These are phyloP conservation scores for Fusarium cicatricum DNA, from an alignment of 2,329 filamentous ascomycete species.

Conservation along the genomic window DNA sequence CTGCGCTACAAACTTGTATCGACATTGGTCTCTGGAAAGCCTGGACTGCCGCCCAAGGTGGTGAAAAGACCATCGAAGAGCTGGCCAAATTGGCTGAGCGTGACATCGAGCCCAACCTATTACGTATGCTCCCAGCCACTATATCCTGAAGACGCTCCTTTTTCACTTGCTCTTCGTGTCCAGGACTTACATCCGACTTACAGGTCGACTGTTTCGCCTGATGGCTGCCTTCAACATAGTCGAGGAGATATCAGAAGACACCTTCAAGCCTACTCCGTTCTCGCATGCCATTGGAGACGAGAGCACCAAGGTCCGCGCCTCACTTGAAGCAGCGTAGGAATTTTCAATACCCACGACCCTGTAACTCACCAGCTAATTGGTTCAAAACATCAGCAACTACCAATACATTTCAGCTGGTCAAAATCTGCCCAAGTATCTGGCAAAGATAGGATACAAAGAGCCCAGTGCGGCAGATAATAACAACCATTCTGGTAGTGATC, in stretches of 20 bases:
- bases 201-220: conserved; percentile 26
- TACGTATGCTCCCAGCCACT: conserved; percentile 3
- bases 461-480: conserved; percentile 15
- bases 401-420: conserved; percentile 29
- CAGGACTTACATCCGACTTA: background rate
- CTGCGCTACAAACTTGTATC: conserved; percentile 21
- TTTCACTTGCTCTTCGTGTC: too few species aligned
- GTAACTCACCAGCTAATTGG: background rate
- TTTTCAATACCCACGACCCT: too few species aligned
- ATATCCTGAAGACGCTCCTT: too few species aligned
- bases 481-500: conserved; percentile 17
- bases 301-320: conserved; percentile 28
- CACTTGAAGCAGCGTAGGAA: conserved; percentile 24
- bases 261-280: conserved; percentile 25
- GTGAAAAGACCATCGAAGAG: conserved; percentile 22
- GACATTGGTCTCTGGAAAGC: conserved; percentile 25
- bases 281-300: conserved; percentile 30
- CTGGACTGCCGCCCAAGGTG: conserved; percentile 14
- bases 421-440: conserved; percentile 28
- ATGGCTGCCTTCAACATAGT: conserved; percentile 30
- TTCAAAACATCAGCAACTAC: conserved; percentile 9
- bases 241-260: conserved; percentile 22
- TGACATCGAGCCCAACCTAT: conserved; percentile 17
- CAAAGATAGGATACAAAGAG: conserved; percentile 18
- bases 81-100: conserved; percentile 9